A percentile compares a stretch with the other conserved stretches of the same genome.
Conservation (phyloP, 805 yeast genomes). For the Saccharomycopsis capsularis region DNA sequence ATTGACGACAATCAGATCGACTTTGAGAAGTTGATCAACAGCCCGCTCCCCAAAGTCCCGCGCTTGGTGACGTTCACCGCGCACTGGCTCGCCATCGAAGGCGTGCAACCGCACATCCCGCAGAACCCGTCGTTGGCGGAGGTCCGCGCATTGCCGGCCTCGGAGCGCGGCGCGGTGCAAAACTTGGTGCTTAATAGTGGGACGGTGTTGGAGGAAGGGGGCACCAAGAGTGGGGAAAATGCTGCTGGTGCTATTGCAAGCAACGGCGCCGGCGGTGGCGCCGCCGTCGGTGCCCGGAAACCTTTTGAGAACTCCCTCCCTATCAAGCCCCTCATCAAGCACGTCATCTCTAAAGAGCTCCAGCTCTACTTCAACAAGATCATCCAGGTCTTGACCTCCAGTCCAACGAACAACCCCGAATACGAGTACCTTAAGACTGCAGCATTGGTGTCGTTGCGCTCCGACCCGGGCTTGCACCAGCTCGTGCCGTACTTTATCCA, state of each 20-base stretch:
- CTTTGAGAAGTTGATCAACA: constrained; percentile 86
- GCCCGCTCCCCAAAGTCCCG: constrained; percentile 93
- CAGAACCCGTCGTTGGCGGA: constrained; percentile 85
- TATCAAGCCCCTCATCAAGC: constrained; percentile 88
- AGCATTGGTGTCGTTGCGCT: constrained; percentile 74
- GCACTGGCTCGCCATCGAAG: constrained; percentile 97
- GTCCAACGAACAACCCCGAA: constrained; percentile 28
- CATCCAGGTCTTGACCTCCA: constrained; percentile 59
- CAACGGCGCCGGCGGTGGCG: constrained; percentile 23
- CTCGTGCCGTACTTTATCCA: constrained; percentile 94
- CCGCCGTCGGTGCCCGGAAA: constrained; percentile 20
- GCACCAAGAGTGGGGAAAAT: constrained; percentile 22
- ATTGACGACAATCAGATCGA: constrained; percentile 90
- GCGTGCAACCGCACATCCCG: constrained; percentile 95
- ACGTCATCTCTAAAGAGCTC: constrained; percentile 87
- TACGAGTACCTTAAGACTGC: constrained; percentile 60
- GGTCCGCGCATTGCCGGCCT: constrained; percentile 68
- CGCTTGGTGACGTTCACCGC: constrained; percentile 88
- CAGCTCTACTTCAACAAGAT: constrained; percentile 91
- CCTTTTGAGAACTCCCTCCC: constrained; percentile 29
- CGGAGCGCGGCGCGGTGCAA: constrained; percentile 76
- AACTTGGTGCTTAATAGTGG: constrained; percentile 48
- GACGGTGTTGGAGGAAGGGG: constrained; percentile 21
- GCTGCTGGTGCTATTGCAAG: constrained; percentile 23
- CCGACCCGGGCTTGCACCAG: constrained; percentile 96